Evolutionary conservation across 1,139 yeast genomes (phyloP).

Genomic region (Saccharomyces hybrid): DNA sequence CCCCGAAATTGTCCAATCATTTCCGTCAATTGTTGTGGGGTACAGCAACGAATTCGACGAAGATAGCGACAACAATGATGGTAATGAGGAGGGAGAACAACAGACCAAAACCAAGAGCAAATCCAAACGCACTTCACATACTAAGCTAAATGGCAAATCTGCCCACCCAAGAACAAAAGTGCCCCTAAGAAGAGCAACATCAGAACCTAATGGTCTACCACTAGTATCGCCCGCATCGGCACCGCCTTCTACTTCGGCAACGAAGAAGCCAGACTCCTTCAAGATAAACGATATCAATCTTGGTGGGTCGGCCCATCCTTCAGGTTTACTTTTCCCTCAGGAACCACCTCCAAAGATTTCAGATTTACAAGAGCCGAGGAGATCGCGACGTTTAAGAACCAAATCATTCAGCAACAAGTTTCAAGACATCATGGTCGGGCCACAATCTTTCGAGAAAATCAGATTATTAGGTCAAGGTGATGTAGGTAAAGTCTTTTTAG

Average conservation of each 20-base stretch:
- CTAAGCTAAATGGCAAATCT: slow-evolving; percentile 9
- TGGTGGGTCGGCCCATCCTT: neutral
- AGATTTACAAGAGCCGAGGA: slow-evolving; percentile 21
- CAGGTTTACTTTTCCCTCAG: neutral
- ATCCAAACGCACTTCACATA: neutral
- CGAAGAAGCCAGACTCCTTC: neutral
- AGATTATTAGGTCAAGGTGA: slow-evolving; percentile 91
- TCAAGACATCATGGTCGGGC: slow-evolving; percentile 73
- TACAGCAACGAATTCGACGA: slow-evolving; percentile 9
- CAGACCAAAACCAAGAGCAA: slow-evolving; percentile 8
- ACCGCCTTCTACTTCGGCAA: neutral
- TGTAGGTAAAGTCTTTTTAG: slow-evolving; percentile 92
- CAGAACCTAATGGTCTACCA: slow-evolving; percentile 18
- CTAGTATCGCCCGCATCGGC: neutral
- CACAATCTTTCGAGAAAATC: slow-evolving; percentile 80
- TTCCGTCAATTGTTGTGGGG: slow-evolving; percentile 23
- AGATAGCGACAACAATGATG: neutral
- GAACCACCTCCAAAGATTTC: slow-evolving; percentile 5
- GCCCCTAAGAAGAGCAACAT: slow-evolving; percentile 20
- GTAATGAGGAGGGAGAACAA: neutral
- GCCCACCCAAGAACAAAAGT: slow-evolving; percentile 10
- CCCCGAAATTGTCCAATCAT: slow-evolving; percentile 11
- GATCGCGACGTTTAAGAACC: slow-evolving; percentile 41
- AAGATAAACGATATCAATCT: neutral
- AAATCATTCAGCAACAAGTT: slow-evolving; percentile 53